A percentile compares a stretch with the other conserved stretches of the same genome.
These are phyloP conservation scores for Neopestalotiopsis sp. DNA, from an alignment of 2,329 filamentous ascomycete species.

Conservation along the genomic window DNA sequence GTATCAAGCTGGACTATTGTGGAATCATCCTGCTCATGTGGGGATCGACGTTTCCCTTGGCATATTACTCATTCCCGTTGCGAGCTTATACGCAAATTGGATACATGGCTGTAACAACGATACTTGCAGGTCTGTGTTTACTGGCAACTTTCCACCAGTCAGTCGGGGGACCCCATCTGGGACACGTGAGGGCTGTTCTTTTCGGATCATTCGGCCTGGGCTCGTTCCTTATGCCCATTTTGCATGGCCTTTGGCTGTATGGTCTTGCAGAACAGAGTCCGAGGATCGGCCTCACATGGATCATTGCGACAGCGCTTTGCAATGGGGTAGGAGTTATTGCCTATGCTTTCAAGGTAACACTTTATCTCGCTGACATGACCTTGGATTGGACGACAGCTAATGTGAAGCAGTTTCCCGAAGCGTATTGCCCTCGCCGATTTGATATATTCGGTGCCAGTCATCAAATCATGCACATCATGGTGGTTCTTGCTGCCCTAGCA, in stretches of 20 bases:
- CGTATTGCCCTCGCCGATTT: slow-evolving; percentile 47
- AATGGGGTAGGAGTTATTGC: slow-evolving; percentile 44
- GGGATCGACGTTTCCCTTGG: slow-evolving; percentile 62
- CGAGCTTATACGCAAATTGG: slow-evolving; percentile 35
- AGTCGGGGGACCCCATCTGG: slow-evolving; percentile 44
- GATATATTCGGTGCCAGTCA: slow-evolving; percentile 54
- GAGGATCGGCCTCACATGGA: slow-evolving; percentile 47
- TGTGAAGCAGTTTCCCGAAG: slow-evolving; percentile 46
- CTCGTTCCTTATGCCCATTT: slow-evolving; percentile 45
- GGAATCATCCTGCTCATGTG: slow-evolving; percentile 68
- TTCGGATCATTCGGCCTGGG: slow-evolving; percentile 46
- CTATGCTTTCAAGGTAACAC: slow-evolving; percentile 41
- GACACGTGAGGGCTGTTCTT: slow-evolving; percentile 44
- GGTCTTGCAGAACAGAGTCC: slow-evolving; percentile 39
- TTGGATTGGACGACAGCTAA: background rate
- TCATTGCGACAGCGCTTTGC: slow-evolving; percentile 41
- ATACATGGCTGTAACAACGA: slow-evolving; percentile 44
- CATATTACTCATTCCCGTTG: slow-evolving; percentile 60
- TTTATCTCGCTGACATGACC: background rate
- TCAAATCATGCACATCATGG: slow-evolving; percentile 54
- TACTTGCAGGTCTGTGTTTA: slow-evolving; percentile 43
- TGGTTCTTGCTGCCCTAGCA: slow-evolving; percentile 46
- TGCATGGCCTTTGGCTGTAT: slow-evolving; percentile 41
- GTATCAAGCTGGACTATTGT: slow-evolving; percentile 66
- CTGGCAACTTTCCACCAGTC: slow-evolving; percentile 41